Evolutionary conservation across 2,329 filamentous ascomycete genomes (phyloP), one percentile per base, ranked within the genome.

Genomic region (Ceratocystis eucalypticola): DNA sequence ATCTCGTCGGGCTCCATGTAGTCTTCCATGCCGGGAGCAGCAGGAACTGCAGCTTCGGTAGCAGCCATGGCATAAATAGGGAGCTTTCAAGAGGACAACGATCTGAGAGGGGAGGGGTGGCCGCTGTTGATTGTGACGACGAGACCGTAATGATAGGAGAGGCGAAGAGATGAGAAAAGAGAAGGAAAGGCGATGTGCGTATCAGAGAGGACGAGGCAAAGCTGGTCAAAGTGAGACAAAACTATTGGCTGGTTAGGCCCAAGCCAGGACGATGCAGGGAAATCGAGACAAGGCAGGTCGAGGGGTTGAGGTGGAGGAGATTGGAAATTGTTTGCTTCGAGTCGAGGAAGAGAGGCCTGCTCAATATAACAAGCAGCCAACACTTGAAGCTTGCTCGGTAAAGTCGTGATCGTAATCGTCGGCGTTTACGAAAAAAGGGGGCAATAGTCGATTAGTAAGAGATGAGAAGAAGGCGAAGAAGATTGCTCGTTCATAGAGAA

Each of bases 1-100:
- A 88, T 81, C 74, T 96, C 91, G 72, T 95, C 91, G 69, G 83
- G 82, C 69, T 88, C 85, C 70, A 84, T 75, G 71, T 85, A 87
- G 67, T 85, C 83, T 70, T 84, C 83, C 73, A 85, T 81, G 55
- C 77, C 72, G 70, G 77, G 28, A 20, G 66, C 77, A 66, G 80
- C 74, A 73, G 66, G 74, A 65, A 30, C 59, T 63, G 46, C 50
- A 28, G 50, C 28, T 57, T 57, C 50, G 22, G 50, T 30, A 28
- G 50, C 50, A 28, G 50, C 50, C 50, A 57, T 57, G 50, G 25
- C 8, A 37, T 50, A 22, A 50, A 20, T 20, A 50, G 4, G 33
- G 8, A 37, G 33, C 33, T 37, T 37, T 37, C n/a, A 22, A 50
- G n/a, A 8, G 7, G 2, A 37, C 33, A 37, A 37, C 8, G 33